Conservation (phyloP, 805 yeast genomes). For the Kuraishia molischiana region DNA sequence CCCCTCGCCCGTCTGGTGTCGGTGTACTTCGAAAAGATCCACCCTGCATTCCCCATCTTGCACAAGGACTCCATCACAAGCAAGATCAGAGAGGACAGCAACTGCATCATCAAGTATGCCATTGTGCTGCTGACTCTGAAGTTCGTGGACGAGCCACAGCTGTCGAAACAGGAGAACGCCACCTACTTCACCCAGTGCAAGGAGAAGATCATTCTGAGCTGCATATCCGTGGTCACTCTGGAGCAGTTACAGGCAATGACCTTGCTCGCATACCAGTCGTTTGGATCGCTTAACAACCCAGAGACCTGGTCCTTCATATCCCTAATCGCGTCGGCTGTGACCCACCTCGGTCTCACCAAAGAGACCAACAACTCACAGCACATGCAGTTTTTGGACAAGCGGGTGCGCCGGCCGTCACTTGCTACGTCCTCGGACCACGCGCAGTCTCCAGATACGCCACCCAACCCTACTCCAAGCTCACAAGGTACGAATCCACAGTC, state of each 20-base stretch:
- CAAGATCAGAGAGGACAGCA: not conserved
- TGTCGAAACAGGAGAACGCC: conserved; percentile 1
- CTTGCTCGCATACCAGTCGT: conserved; percentile 12
- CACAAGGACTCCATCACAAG: conserved; percentile 2
- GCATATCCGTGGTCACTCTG: conserved; percentile 12
- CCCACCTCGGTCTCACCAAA: conserved; percentile 11
- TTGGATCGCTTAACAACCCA: conserved; percentile 13
- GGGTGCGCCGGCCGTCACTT: conserved; percentile 4
- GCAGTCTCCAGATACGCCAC: not conserved
- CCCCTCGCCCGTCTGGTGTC: not conserved
- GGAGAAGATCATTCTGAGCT: conserved; percentile 10
- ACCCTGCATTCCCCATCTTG: conserved; percentile 6
- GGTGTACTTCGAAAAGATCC: conserved; percentile 5
- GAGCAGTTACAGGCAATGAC: conserved; percentile 14
- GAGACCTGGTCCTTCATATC: conserved; percentile 15
- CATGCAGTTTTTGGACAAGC: conserved; percentile 4
- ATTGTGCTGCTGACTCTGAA: conserved; percentile 10
- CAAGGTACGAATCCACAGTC: not conserved
- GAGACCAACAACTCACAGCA: conserved; percentile 7
- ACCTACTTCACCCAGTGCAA: conserved; percentile 8
- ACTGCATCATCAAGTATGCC: conserved; percentile 7
- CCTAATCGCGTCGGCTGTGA: conserved; percentile 13
- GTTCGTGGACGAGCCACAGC: conserved; percentile 4
- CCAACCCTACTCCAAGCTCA: not conserved
- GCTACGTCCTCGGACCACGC: conserved; percentile 1